Evolutionary conservation across 1,284 basidiomycete genomes (phyloP), one percentile per base, ranked within the genome.

Genomic region (Ustilago loliicola): DNA sequence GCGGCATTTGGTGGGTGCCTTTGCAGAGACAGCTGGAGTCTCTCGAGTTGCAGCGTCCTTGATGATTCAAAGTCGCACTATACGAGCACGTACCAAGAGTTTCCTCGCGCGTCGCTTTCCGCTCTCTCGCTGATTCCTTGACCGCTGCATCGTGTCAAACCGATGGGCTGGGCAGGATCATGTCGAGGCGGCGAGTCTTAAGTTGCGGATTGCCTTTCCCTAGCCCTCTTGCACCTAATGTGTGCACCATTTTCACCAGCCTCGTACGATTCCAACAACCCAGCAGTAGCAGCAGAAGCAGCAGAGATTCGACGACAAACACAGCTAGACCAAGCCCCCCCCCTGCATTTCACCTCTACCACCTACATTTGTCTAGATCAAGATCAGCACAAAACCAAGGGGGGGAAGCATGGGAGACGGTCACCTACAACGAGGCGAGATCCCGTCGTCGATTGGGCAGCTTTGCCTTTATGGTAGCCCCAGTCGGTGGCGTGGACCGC

Each of bases 381-480:
- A 63, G 51, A 60, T 23, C 42, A 32, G 21, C 57, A 61, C 36
- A 38, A 38, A 38, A 8, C 32, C 32, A 51, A 48, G 11, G 27
- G 51, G 71, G 65, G 71, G 61, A 73, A 63, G 66, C 66, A 62
- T 45, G 69, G 67, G 74, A 72, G 66, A 55, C 70, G 56, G 67
- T 47, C 70, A 65, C 32, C 64, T 61, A 59, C 75, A 77, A 63
- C 75, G 75, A 77, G 75, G 66, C 70, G 74, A 72, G 74, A 77
- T 77, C 66, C 69, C 74, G 74, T 72, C 55, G 69, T 77, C 62
- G 69, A 58, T 60, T 50, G 65, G 74, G 53, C 51, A 56, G 74
- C 69, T 72, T 62, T 27, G 71, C 71, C 68, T 47, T 45, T 11
- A 56, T 32, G 68, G 61, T 60, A 72, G 69, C 66, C 52, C 66